Conservation (phyloP, 352 stramenopile genomes). For the Pythium guiyangense region DNA sequence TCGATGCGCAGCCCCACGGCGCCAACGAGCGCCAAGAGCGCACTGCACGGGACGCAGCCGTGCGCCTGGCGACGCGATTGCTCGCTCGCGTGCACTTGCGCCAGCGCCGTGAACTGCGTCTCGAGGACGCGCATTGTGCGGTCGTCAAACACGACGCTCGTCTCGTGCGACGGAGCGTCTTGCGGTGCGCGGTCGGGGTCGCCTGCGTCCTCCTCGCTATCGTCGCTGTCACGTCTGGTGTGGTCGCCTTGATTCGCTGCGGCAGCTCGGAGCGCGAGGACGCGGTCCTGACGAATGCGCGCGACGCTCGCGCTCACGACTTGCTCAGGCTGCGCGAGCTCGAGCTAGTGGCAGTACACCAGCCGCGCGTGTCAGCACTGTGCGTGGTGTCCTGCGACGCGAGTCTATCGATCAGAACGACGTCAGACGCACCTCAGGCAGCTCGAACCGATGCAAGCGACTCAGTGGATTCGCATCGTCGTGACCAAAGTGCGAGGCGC, state of each 20-base stretch:
- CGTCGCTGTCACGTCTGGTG: background rate
- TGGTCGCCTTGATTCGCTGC: slow-evolving; percentile 9
- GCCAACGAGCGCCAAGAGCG: slow-evolving; percentile 35
- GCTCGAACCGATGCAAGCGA: slow-evolving; percentile 34
- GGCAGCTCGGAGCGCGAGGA: slow-evolving; percentile 38
- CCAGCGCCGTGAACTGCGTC: slow-evolving; percentile 42
- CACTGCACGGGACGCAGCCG: slow-evolving; percentile 50
- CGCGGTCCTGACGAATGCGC: slow-evolving; percentile 53
- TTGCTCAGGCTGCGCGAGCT: slow-evolving; percentile 59
- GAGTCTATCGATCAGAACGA: background rate
- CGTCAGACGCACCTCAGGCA: slow-evolving; percentile 46
- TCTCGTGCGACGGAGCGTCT: slow-evolving; percentile 6
- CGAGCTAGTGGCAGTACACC: slow-evolving; percentile 30
- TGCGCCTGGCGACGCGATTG: slow-evolving; percentile 18
- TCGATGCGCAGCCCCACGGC: slow-evolving; percentile 35
- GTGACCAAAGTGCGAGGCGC: background rate
- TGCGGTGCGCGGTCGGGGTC: slow-evolving; percentile 8
- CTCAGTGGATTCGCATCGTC: background rate
- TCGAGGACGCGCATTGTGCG: slow-evolving; percentile 48
- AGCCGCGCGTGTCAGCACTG: too few species aligned
- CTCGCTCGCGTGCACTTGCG: slow-evolving; percentile 18
- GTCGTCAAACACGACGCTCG: slow-evolving; percentile 57
- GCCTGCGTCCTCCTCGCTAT: slow-evolving; percentile 6
- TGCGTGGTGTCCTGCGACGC: background rate
- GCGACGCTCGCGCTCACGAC: slow-evolving; percentile 76